These are phyloP conservation scores for Blastocystis sp. DNA, from an alignment of 352 stramenopile species.

Conservation along the genomic window DNA sequence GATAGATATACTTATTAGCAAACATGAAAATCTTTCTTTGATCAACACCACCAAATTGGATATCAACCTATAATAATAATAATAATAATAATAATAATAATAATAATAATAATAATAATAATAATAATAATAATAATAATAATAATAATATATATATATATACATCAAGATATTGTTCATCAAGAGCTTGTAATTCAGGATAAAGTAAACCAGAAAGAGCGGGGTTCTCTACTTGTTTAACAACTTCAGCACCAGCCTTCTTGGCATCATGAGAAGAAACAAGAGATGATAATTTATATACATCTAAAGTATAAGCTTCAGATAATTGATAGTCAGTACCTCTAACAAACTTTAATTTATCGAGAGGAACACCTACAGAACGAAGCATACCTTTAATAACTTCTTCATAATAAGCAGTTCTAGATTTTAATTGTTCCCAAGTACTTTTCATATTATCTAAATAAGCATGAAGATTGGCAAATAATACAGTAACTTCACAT, in stretches of 20 bases:
- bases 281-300: constrained; percentile 22
- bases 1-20: constrained; percentile 36
- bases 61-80: too few relatives aligned
- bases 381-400: constrained; percentile 34
- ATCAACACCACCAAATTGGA: constrained; percentile 27
- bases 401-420: constrained; percentile 13
- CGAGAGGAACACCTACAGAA: constrained; percentile 21
- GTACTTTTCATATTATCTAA: constrained; percentile 35
- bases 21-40: constrained; percentile 38
- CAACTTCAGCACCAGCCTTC: constrained; percentile 34
- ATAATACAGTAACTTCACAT: constrained; percentile 31
- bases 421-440: constrained; percentile 17
- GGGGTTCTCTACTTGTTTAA: constrained; percentile 29
- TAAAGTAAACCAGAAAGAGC: constrained; percentile 30
- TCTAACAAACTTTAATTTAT: constrained; percentile 35
- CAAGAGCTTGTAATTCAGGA: constrained; percentile 30
- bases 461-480: constrained; percentile 28
- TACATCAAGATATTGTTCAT: constrained; percentile 30
- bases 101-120: too few relatives aligned
- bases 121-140: too few relatives aligned
- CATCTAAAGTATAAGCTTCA: constrained; percentile 25
- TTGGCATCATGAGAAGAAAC: constrained; percentile 26
- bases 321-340: constrained; percentile 21
- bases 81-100: too few relatives aligned
- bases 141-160: too few relatives aligned